Evolutionary conservation across 768 basidiomycete species (phyloP), one percentile per base, ranked within the genome.

Genomic region (Suillus lakei): DNA sequence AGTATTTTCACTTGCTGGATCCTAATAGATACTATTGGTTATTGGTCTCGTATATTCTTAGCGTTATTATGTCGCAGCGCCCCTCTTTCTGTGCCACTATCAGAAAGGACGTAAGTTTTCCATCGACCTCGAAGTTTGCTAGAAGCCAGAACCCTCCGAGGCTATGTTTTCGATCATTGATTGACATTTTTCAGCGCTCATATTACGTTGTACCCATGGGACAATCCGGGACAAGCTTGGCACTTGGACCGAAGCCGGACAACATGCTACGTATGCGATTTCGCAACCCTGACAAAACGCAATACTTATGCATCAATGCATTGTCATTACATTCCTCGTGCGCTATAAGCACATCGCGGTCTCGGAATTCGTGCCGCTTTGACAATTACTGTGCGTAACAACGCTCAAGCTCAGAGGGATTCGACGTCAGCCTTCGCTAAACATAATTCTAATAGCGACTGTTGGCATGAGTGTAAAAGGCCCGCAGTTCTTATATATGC

Each of bases 201-300:
- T 41, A 28, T 59, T 59, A 59, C 58, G 58, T 59, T 59, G 8
- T 16, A 58, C 55, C 23, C 10, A 39, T 39, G 56, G 56, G 56
- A 41, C 26, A 28, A 38, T 26, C 9, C 26, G 56, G 38, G 38
- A 39, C 16, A 23, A n/a, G 3, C 26, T 59, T 59, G 38, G 56
- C 38, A 56, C 2, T 12, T 55, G 34, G 12, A 32, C 30, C 32
- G 54, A 23, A 36, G n/a, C 36, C 55, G 34, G 55, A 36, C 15
- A 21, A 23, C 54, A 36, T 56, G 36, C 34, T 28, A 28, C 26
- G 18, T 28, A 53, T 26, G 13, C 28, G 16, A 51, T 28, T 28
- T 30, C 4, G 16, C 38, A 28, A 39, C 56, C 56, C 56, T 59
- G 56, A 28, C 5, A 28, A 41, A 56, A 59, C 1, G 56, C 26